Base-by-base conservation (phyloP, 768 basidiomycete species). In the Calocybe indica region DNA sequence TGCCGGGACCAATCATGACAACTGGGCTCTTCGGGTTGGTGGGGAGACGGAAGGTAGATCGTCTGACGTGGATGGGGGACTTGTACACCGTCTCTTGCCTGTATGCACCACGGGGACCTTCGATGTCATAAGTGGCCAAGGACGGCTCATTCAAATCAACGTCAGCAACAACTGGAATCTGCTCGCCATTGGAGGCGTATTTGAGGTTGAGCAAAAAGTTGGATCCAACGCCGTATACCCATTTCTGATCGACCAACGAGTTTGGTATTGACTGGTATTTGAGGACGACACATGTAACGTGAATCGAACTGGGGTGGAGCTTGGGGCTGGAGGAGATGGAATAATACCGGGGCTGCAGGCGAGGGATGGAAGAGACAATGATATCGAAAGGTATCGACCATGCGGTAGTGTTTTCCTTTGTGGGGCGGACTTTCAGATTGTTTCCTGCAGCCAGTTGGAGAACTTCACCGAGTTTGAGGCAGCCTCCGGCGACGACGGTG, bases 1-100 rank as follows among this genome's bases (percentile, higher is more conserved):
- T 99, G 45, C 96, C 96, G 52, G 96, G 96, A 37, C 96, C 96
- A 63, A 99, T 82, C 96, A 99, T 98, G 67, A 99, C 91, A 43
- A 99, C 87, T 1, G 96, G 96, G 50, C 89, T 95, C 76, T 96
- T 97, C 33, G 96, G 96, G 63, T 92, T 93, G 12, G 96, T 98
- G 7, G 96, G 96, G 43, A 99, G 72, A 43, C 96, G 78, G 83
- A 99, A 99, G 2, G 95, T 98, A 11, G 92, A 95, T 41, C 96
- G 81, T 46, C 96, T 80, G 50, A 99, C 92, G 59, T 99, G 96
- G 45, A 98, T 76, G 7, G 96, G 96, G 0, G 88, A 82, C 66
- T 90, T 90, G 73, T 83, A 93, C 29, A 81, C 65, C 6, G 70
- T 73, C 12, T 82, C 83, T 37, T 70, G 73, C 68, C 74, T 82